Evolutionary conservation across 306 rosid species (phyloP).

Genomic region (Ceratonia siliqua): DNA sequence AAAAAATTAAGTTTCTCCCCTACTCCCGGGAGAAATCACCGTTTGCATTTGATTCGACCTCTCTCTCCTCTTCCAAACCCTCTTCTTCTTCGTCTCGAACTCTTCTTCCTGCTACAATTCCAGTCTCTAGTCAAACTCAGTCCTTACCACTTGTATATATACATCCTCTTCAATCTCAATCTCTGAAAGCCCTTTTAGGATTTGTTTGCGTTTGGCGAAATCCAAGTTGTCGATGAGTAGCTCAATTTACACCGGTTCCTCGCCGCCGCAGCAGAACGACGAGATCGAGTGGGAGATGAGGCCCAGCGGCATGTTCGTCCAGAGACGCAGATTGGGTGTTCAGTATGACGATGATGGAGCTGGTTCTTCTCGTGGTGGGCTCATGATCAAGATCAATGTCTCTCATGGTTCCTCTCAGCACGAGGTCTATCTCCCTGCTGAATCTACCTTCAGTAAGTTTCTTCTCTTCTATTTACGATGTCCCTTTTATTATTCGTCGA

Average conservation of each 20-base stretch:
- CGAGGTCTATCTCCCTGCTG: slow-evolving; percentile 35
- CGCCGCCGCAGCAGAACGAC: slow-evolving; percentile 13
- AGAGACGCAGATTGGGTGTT: slow-evolving; percentile 28
- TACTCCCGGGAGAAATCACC: no score
- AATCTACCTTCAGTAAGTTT: slow-evolving; percentile 45
- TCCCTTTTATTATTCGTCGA: background rate
- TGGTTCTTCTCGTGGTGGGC: slow-evolving; percentile 21
- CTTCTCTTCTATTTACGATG: background rate
- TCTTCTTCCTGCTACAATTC: background rate
- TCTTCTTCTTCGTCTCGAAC: background rate
- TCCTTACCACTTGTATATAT: background rate
- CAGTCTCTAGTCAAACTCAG: background rate
- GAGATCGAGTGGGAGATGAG: slow-evolving; percentile 50
- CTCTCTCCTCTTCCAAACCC: background rate
- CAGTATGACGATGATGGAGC: background rate
- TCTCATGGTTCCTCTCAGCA: slow-evolving; percentile 32
- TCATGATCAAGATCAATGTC: slow-evolving; percentile 37
- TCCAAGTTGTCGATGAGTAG: slow-evolving; percentile 20
- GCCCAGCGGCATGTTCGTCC: slow-evolving; percentile 48
- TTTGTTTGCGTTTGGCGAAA: background rate
- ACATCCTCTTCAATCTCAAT: background rate
- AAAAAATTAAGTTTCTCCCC: no score
- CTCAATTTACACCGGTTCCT: background rate
- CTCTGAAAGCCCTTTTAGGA: background rate
- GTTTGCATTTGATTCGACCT: no score